These are phyloP conservation scores for Plenodomus biglobosus DNA, from an alignment of 2,329 filamentous ascomycete species.

Conservation along the genomic window DNA sequence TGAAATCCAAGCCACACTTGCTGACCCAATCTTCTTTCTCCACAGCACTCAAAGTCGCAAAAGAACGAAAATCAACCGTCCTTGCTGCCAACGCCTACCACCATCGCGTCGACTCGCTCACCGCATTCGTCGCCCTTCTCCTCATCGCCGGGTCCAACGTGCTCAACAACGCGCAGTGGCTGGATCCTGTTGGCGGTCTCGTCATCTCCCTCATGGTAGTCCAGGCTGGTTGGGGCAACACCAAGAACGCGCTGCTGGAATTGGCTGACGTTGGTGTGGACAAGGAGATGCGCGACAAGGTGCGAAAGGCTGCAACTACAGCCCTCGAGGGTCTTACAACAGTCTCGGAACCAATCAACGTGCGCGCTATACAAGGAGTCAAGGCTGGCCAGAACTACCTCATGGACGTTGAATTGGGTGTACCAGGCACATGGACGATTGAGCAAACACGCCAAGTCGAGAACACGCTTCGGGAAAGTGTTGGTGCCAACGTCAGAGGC, in stretches of 20 bases:
- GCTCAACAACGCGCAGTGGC: slow-evolving; percentile 81
- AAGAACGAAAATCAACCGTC: slow-evolving; percentile 91
- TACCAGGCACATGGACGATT: slow-evolving; percentile 76
- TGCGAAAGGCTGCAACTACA: slow-evolving; percentile 62
- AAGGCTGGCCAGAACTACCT: slow-evolving; percentile 97
- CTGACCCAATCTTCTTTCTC: slow-evolving; percentile 25
- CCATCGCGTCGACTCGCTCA: slow-evolving; percentile 93
- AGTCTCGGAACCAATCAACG: slow-evolving; percentile 62
- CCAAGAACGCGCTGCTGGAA: slow-evolving; percentile 77
- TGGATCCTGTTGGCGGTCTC: slow-evolving; percentile 90
- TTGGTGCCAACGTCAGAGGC: slow-evolving; percentile 78
- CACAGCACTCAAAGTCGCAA: slow-evolving; percentile 89
- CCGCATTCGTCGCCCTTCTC: slow-evolving; percentile 86
- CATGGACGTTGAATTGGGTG: slow-evolving; percentile 82
- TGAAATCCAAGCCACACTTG: background rate
- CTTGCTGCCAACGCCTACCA: slow-evolving; percentile 95
- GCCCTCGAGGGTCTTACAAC: slow-evolving; percentile 44
- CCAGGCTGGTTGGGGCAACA: slow-evolving; percentile 85
- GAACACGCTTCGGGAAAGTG: slow-evolving; percentile 67
- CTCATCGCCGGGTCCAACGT: slow-evolving; percentile 90
- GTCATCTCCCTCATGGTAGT: slow-evolving; percentile 93
- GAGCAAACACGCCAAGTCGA: slow-evolving; percentile 71
- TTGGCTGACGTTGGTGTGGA: slow-evolving; percentile 90
- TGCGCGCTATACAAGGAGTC: slow-evolving; percentile 80
- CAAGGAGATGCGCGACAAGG: slow-evolving; percentile 72